Evolutionary conservation across 768 basidiomycete genomes (phyloP), one percentile per base, ranked within the genome.

Genomic region (Xerocomus brunneocitrinus): DNA sequence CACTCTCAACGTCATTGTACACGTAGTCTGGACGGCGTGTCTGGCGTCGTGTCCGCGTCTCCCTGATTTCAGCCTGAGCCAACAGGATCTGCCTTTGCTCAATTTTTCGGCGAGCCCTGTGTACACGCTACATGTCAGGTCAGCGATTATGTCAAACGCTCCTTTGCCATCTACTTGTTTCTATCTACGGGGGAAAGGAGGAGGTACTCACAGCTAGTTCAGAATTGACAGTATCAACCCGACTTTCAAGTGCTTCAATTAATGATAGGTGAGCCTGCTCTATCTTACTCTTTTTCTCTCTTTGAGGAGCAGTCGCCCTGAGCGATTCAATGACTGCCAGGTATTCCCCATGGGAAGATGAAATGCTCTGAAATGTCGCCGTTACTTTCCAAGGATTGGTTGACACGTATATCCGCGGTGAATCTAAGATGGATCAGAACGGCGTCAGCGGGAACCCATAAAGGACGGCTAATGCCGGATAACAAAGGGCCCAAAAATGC

Each of bases 361-460:
- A 80, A 49, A 87, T 70, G 10, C 84, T 77, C 60, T 84, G 78
- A 62, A 93, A 88, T 14, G 85, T 85, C 31, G 89, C 84, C 8
- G 84, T 82, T 40, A 85, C 84, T 73, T 92, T 94, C 90, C 89
- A 94, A 22, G 91, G 91, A 69, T 94, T 94, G 13, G 87, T 89
- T 32, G 91, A 92, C 36, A 80, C 73, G 64, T 90, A 94, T 49
- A 93, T 71, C 55, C 91, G 83, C 25, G 91, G 89, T 44, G 91
- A 92, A 74, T 90, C 91, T 93, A 63, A 67, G 67, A 68, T 68
- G 61, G 57, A 68, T 61, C 59, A 54, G 52, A 62, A 57, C 57
- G 52, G 61, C 52, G 70, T 72, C 63, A 71, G 69, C 68, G 55
- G 62, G 51, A 65, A 65, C 63, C 59, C 61, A 65, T 60, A 52